Evolutionary conservation across 2,329 filamentous ascomycete genomes (phyloP).

Genomic region (Cladosporium sp.): DNA sequence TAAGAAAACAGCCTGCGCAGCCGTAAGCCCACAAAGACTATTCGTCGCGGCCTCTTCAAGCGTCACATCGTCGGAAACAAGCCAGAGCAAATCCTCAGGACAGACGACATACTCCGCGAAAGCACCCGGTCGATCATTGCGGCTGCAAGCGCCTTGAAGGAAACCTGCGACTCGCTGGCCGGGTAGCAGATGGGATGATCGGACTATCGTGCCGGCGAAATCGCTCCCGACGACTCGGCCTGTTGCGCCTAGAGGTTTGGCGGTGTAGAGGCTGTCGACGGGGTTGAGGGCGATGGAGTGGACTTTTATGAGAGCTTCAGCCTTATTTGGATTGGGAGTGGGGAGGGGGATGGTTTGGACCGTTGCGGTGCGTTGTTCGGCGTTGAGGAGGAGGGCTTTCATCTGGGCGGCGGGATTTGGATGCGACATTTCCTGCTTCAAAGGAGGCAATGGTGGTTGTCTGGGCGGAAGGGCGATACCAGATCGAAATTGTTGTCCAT

Average conservation of each 20-base stretch:
- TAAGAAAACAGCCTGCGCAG: conserved; percentile 39
- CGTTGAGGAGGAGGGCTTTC: not conserved
- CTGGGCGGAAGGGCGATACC: too few relatives aligned
- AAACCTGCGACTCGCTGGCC: conserved; percentile 40
- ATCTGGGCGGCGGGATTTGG: not conserved
- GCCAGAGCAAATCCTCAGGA: conserved; percentile 38
- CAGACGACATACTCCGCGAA: conserved; percentile 42
- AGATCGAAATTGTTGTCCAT: too few relatives aligned
- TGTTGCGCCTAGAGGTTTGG: conserved; percentile 31
- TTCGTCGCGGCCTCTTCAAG: conserved; percentile 38
- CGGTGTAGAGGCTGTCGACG: conserved; percentile 34
- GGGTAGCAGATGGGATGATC: not conserved
- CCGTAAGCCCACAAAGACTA: conserved; percentile 42
- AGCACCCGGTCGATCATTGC: conserved; percentile 41
- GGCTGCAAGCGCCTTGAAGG: conserved; percentile 41
- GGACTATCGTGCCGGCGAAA: conserved; percentile 36
- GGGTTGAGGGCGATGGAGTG: conserved; percentile 30
- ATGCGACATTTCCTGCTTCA: too few relatives aligned
- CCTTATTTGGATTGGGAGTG: not conserved
- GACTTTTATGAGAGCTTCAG: conserved; percentile 27
- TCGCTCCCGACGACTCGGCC: conserved; percentile 38
- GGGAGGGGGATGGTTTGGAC: not conserved
- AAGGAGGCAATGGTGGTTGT: too few relatives aligned
- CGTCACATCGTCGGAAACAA: conserved; percentile 29
- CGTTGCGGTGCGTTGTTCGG: not conserved